A percentile compares a stretch with the other conserved stretches of the same genome.
Evolutionary conservation across 768 basidiomycete species (phyloP).

Genomic region (Cystobasidium ongulense): DNA sequence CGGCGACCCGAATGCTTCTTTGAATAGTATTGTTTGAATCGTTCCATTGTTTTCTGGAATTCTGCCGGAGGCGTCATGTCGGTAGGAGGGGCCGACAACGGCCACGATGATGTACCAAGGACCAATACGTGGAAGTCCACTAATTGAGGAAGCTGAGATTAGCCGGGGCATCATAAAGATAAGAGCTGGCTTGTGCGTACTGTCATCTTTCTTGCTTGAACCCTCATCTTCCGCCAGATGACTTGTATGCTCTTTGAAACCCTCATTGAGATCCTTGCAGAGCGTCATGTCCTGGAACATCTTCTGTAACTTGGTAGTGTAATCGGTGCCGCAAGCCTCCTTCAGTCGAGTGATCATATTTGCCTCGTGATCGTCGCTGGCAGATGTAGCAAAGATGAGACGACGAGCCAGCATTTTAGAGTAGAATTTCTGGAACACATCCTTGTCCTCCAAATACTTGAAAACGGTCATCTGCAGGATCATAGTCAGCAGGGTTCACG

Average conservation of each 20-base stretch:
- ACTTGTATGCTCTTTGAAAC: slow-evolving; percentile 82
- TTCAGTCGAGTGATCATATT: slow-evolving; percentile 98
- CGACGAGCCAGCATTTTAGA: slow-evolving; percentile 86
- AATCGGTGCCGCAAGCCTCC: slow-evolving; percentile 92
- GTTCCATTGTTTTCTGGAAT: slow-evolving; percentile 74
- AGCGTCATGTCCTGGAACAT: slow-evolving; percentile 98
- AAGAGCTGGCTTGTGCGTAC: too few relatives aligned
- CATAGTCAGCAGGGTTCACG: background rate
- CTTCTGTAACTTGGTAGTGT: slow-evolving; percentile 87
- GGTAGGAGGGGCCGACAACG: slow-evolving; percentile 68
- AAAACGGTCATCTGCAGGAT: slow-evolving; percentile 77
- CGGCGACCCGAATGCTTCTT: slow-evolving; percentile 83
- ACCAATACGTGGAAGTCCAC: slow-evolving; percentile 90
- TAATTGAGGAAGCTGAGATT: slow-evolving; percentile 25
- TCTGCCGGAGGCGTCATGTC: slow-evolving; percentile 84
- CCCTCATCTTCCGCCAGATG: slow-evolving; percentile 57
- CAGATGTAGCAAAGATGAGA: slow-evolving; percentile 79
- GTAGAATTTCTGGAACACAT: slow-evolving; percentile 97
- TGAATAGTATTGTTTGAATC: slow-evolving; percentile 87
- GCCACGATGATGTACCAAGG: slow-evolving; percentile 93
- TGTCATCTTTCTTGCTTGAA: slow-evolving; percentile 53
- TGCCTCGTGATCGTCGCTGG: slow-evolving; percentile 90
- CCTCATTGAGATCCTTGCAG: slow-evolving; percentile 88
- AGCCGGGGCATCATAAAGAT: too few relatives aligned
- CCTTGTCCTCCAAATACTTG: slow-evolving; percentile 98